Evolutionary conservation across 768 basidiomycete species (phyloP).

Genomic region (Coprinopsis marcescibilis): DNA sequence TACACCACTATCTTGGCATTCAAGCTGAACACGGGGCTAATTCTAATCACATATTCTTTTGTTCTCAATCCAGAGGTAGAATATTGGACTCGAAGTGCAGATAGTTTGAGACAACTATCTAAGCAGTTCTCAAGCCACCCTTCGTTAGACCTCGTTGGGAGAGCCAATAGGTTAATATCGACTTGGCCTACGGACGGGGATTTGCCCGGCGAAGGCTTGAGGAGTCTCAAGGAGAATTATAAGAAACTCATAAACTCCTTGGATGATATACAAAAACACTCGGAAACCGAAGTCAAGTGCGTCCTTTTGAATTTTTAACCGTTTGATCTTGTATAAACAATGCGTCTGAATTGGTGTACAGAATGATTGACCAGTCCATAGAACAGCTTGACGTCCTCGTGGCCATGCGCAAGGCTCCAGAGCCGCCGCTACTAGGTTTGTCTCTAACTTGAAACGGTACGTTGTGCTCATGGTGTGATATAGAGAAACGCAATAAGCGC

Average conservation of each 20-base stretch:
- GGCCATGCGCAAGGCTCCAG: conserved; percentile 68
- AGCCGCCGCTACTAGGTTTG: conserved; percentile 50
- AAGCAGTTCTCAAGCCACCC: conserved; percentile 44
- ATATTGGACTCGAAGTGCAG: conserved; percentile 66
- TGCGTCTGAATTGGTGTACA: too few relatives aligned
- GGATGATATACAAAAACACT: conserved; percentile 51
- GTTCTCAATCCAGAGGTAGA: conserved; percentile 52
- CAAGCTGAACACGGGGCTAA: neutral
- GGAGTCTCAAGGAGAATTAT: conserved; percentile 55
- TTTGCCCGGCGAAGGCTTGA: conserved; percentile 61
- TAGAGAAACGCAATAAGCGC: conserved; percentile 76
- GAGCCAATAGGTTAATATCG: conserved; percentile 67
- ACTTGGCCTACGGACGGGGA: conserved; percentile 71
- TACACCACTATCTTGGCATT: conserved; percentile 6
- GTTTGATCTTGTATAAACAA: too few relatives aligned
- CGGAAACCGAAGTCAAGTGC: conserved; percentile 63
- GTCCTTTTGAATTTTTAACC: conserved; percentile 16
- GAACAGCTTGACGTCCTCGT: conserved; percentile 67
- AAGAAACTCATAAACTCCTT: conserved; percentile 59
- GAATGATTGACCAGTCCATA: conserved; percentile 66
- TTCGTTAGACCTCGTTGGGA: conserved; percentile 55
- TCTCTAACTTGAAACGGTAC: neutral
- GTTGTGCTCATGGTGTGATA: neutral
- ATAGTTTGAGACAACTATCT: conserved; percentile 51
- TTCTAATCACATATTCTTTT: conserved; percentile 7